A percentile compares a stretch with the other conserved stretches of the same genome.
These are phyloP conservation scores for Datura wrightii DNA, from an alignment of 257 asterid genomes.

Conservation along the genomic window DNA sequence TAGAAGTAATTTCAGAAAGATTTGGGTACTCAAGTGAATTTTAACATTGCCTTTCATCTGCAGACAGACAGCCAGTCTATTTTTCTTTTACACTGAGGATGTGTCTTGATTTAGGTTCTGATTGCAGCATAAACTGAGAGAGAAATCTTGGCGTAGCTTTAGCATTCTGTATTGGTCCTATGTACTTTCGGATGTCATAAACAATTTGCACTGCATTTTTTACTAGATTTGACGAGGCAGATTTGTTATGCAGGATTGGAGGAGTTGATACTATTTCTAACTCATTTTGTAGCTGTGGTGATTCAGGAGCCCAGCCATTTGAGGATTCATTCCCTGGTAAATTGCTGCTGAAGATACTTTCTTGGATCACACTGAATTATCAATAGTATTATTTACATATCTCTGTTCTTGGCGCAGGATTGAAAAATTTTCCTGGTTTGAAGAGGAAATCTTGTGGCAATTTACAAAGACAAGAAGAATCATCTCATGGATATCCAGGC, in stretches of 20 bases:
- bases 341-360: neutral
- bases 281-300: slow-evolving; percentile 59
- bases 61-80: too few relatives aligned
- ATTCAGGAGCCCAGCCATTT: slow-evolving; percentile 54
- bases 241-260: slow-evolving; percentile 56
- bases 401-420: slow-evolving; percentile 49
- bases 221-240: slow-evolving; percentile 17
- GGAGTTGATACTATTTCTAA: slow-evolving; percentile 47
- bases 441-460: slow-evolving; percentile 69
- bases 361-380: neutral
- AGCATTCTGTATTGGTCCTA: neutral
- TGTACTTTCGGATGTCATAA: neutral
- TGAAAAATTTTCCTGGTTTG: slow-evolving; percentile 63
- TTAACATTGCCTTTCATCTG: too few relatives aligned
- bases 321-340: slow-evolving; percentile 54
- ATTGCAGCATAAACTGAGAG: neutral
- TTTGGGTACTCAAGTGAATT: too few relatives aligned
- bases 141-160: neutral
- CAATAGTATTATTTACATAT: neutral
- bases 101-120: slow-evolving; percentile 6
- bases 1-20: too few relatives aligned
- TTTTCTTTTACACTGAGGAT: neutral
- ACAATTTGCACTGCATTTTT: slow-evolving; percentile 7
- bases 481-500: slow-evolving; percentile 37
- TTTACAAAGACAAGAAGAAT: slow-evolving; percentile 42